These are phyloP conservation scores for Neonectria faginata DNA, from an alignment of 2,329 filamentous ascomycete genomes.

Conservation along the genomic window DNA sequence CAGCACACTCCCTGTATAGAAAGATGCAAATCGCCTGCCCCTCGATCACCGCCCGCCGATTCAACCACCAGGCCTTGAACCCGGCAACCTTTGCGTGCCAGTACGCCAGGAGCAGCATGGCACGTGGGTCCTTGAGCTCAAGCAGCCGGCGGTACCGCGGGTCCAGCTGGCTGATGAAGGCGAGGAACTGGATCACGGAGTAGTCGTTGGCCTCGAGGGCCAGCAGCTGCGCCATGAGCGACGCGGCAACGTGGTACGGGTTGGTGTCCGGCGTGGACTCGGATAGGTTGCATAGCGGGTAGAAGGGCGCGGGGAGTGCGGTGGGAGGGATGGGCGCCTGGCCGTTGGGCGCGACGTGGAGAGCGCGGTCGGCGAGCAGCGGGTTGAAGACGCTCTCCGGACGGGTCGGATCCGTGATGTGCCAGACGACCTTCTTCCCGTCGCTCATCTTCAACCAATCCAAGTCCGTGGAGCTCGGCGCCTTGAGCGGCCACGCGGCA, in stretches of 20 bases:
- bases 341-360: slow-evolving; percentile 25
- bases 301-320: slow-evolving; percentile 50
- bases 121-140: slow-evolving; percentile 62
- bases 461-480: slow-evolving; percentile 57
- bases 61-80: slow-evolving; percentile 60
- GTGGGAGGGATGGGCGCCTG: slow-evolving; percentile 22
- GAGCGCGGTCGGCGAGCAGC: slow-evolving; percentile 34
- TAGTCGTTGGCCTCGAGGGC: slow-evolving; percentile 50
- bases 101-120: slow-evolving; percentile 66
- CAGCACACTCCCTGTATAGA: slow-evolving; percentile 41
- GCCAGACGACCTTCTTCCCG: slow-evolving; percentile 67
- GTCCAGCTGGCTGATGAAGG: slow-evolving; percentile 60
- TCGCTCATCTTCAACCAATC: slow-evolving; percentile 69
- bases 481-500: slow-evolving; percentile 67
- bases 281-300: slow-evolving; percentile 44
- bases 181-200: slow-evolving; percentile 59
- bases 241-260: slow-evolving; percentile 50
- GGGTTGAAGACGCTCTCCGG: slow-evolving; percentile 60
- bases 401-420: slow-evolving; percentile 60
- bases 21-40: slow-evolving; percentile 62
- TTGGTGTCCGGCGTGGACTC: slow-evolving; percentile 40
- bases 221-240: slow-evolving; percentile 54
- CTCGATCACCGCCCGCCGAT: slow-evolving; percentile 59
- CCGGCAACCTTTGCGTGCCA: slow-evolving; percentile 65
- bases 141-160: slow-evolving; percentile 59